A percentile compares a stretch with the other conserved stretches of the same genome.
Conservation (phyloP, 73 alveolate species). For the Stentor coeruleus region DNA sequence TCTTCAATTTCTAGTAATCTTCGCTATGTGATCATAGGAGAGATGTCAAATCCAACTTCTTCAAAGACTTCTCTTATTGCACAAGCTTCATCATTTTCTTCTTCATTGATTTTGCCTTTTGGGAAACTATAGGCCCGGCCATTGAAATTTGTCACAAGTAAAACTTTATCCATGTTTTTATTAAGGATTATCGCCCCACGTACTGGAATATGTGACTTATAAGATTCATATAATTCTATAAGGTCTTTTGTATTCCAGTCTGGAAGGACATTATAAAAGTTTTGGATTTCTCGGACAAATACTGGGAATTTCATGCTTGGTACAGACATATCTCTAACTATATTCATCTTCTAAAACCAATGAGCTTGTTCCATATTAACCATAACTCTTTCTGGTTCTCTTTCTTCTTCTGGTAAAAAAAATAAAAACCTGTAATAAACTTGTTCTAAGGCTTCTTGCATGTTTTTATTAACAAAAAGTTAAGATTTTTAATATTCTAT, state of each 20-base stretch:
- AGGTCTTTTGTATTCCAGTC: slow-evolving; percentile 21
- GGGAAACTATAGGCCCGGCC: slow-evolving; percentile 49
- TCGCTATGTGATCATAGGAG: slow-evolving; percentile 28
- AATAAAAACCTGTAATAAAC: neutral
- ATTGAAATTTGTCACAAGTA: slow-evolving; percentile 26
- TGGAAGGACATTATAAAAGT: slow-evolving; percentile 14
- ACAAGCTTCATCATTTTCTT: slow-evolving; percentile 55
- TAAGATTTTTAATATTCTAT: neutral
- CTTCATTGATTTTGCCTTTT: slow-evolving; percentile 62
- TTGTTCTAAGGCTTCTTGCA: slow-evolving; percentile 27
- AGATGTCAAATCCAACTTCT: slow-evolving; percentile 51
- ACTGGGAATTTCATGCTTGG: neutral
- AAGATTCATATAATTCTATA: neutral
- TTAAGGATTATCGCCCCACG: slow-evolving; percentile 22
- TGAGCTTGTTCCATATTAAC: slow-evolving; percentile 30
- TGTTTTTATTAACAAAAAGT: neutral
- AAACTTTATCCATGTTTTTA: slow-evolving; percentile 10
- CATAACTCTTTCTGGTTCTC: slow-evolving; percentile 21
- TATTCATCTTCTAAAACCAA: slow-evolving; percentile 1
- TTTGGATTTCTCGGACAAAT: neutral
- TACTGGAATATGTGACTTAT: slow-evolving; percentile 27
- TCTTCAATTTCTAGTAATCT: slow-evolving; percentile 39
- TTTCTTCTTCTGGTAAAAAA: neutral
- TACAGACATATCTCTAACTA: neutral
- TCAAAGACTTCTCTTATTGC: slow-evolving; percentile 67